Conservation (phyloP, 2,329 filamentous ascomycete genomes). For the Microsporum canis region DNA sequence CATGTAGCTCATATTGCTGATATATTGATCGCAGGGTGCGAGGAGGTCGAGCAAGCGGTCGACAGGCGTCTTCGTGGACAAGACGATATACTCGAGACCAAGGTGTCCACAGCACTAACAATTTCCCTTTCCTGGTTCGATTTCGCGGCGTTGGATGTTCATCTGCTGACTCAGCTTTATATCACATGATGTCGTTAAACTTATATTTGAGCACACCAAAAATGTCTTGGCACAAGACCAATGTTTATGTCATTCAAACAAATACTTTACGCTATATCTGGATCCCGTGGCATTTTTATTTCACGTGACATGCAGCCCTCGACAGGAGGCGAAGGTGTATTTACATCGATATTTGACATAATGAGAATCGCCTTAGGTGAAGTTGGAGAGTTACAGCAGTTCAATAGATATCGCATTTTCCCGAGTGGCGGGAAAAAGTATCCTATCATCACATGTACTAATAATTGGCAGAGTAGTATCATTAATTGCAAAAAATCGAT, state of each 20-base stretch:
- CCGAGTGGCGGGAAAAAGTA: too few species aligned
- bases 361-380: background rate
- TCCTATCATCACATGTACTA: too few species aligned
- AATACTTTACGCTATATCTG: background rate
- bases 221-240: background rate
- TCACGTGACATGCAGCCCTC: background rate
- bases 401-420: too few species aligned
- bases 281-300: background rate
- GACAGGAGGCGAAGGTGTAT: background rate
- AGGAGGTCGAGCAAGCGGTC: background rate
- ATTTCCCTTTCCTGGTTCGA: background rate
- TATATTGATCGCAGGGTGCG: background rate
- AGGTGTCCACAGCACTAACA: slow-evolving; percentile 5
- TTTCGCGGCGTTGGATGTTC: background rate
- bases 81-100: slow-evolving; percentile 1
- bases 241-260: background rate
- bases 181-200: background rate
- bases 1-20: slow-evolving; percentile 70
- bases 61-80: slow-evolving; percentile 1
- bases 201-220: background rate
- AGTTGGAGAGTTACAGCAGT: background rate
- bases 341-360: background rate
- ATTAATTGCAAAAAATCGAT: too few species aligned
- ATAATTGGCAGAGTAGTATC: too few species aligned
- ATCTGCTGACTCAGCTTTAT: background rate